Evolutionary conservation across 805 yeast genomes (phyloP).

Genomic region (Saturnispora dispora): DNA sequence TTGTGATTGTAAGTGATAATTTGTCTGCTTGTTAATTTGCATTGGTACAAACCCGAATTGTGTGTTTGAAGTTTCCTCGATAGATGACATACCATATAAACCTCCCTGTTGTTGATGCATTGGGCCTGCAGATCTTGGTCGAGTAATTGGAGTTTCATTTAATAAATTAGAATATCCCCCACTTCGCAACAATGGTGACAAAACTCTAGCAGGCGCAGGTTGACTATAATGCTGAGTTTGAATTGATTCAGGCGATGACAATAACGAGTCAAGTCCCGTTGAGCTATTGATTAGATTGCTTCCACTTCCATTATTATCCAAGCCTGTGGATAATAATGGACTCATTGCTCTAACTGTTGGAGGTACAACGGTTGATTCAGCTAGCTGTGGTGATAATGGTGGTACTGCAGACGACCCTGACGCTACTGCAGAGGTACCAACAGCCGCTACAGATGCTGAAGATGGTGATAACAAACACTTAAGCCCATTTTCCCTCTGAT

Average conservation of each 20-base stretch:
- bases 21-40: neutral
- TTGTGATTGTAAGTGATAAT: conserved; percentile 1
- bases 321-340: conserved; percentile 4
- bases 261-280: conserved; percentile 1
- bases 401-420: neutral
- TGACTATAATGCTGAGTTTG: conserved; percentile 4
- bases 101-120: neutral
- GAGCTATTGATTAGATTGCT: neutral
- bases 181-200: conserved; percentile 9
- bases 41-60: conserved; percentile 5
- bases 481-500: neutral
- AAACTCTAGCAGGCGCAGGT: conserved; percentile 9
- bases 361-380: conserved; percentile 7
- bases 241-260: conserved; percentile 1
- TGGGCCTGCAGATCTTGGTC: conserved; percentile 43
- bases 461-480: neutral
- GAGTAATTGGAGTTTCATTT: conserved; percentile 17
- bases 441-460: neutral
- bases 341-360: conserved; percentile 26
- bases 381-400: conserved; percentile 21
- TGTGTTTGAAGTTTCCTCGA: neutral
- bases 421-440: neutral
- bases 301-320: neutral
- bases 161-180: conserved; percentile 1
- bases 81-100: neutral